Conservation (phyloP, 2,329 filamentous ascomycete species). For the Phoma herbarum region DNA sequence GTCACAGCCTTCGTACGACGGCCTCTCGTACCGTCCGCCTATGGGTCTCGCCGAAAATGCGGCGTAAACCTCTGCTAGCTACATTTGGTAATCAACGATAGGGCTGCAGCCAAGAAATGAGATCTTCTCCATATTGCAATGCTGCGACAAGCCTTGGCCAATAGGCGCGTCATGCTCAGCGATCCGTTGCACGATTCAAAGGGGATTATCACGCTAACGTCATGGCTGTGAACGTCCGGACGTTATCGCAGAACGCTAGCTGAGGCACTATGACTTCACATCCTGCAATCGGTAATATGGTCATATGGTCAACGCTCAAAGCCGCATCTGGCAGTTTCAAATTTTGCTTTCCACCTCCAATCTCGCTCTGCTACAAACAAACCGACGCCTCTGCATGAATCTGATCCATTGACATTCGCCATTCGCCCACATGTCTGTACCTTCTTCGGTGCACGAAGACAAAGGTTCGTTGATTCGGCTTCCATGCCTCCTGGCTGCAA, state of each 20-base stretch:
- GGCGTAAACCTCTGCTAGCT: background rate
- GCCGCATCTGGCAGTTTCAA: background rate
- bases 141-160: background rate
- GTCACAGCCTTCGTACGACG: background rate
- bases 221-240: background rate
- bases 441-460: slow-evolving; percentile 4
- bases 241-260: background rate
- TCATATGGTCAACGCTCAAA: background rate
- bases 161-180: background rate
- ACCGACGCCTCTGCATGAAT: background rate
- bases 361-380: background rate
- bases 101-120: background rate
- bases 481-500: background rate
- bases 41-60: background rate
- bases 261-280: background rate
- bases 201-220: background rate
- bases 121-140: background rate
- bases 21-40: background rate
- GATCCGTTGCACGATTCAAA: background rate
- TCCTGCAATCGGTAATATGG: background rate
- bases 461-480: background rate
- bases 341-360: background rate
- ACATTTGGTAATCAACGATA: background rate
- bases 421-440: background rate
- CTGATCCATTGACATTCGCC: background rate